phyloP scores from a whole-genome alignment of 306 rosid genomes.

The Abrus precatorius region DNA sequence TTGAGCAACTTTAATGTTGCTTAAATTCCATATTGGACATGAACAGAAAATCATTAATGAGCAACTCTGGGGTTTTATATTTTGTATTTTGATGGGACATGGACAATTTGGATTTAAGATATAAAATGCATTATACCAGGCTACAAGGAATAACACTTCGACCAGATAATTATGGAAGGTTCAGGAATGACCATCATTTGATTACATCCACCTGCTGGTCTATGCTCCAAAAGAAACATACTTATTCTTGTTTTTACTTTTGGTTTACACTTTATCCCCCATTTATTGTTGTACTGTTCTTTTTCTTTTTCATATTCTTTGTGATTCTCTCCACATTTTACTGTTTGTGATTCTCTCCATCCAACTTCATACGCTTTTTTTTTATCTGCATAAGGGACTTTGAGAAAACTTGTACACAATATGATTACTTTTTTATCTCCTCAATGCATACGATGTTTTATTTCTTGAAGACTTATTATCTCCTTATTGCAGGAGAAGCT shows the following conservation, averaged over 20 bases:
- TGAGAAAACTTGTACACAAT: background rate
- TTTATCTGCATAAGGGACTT: background rate
- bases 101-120: constrained; percentile 20
- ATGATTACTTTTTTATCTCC: background rate
- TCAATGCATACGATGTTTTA: constrained; percentile 10
- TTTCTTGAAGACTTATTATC: constrained; percentile 29
- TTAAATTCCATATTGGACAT: background rate
- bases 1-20: constrained; percentile 27
- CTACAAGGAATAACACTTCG: constrained; percentile 8
- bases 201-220: background rate
- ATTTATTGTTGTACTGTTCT: background rate
- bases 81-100: background rate
- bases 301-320: background rate
- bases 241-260: background rate
- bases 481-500: constrained; percentile 75
- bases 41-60: constrained; percentile 30
- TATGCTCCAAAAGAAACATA: background rate
- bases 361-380: background rate
- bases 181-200: constrained; percentile 7
- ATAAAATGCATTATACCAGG: constrained; percentile 12
- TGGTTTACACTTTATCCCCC: background rate
- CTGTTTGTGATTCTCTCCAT: background rate
- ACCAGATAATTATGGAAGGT: constrained; percentile 2
- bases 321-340: background rate
- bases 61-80: background rate